Evolutionary conservation across 1,284 basidiomycete species (phyloP), one percentile per base, ranked within the genome.

Genomic region (Erythrobasidium hasegawianum): DNA sequence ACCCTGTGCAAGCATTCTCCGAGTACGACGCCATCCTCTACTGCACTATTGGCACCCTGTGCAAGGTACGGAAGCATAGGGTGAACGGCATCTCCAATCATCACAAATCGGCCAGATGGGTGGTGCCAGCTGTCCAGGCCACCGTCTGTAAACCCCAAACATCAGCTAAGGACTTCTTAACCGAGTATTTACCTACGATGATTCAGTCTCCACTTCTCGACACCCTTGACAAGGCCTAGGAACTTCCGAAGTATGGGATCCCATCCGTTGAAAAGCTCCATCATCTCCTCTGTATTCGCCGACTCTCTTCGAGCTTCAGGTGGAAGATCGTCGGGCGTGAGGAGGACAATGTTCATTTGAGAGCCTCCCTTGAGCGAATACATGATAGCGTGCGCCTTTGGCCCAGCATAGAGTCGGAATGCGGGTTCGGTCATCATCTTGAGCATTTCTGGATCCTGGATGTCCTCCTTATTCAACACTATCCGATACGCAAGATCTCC

Each of bases 151-250:
- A n/a, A n/a, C 43, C 18, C 24, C n/a, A 20, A 14, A n/a, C n/a
- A n/a, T n/a, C n/a, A n/a, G n/a, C n/a, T n/a, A n/a, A n/a, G n/a
- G n/a, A n/a, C n/a, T n/a, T n/a, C n/a, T n/a, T n/a, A n/a, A n/a
- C n/a, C n/a, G n/a, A n/a, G n/a, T n/a, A n/a, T n/a, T 7, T 14
- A 29, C 61, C 38, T 57, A 64, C 64, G 64, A 59, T 66, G 64
- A 50, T 55, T 66, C 40, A 66, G 41, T 26, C 57, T 59, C 64
- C 64, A 66, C 50, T 66, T 66, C 38, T 66, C 64, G n/a, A 66
- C 57, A 13, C 26, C 26, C 26, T 61, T 66, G 8, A 66, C 64
- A 45, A 59, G 40, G 1, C 20, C 57, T 45, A 66, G 47, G 38
- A 66, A 66, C 16, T 53, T 47, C 22, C 64, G 20, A 29, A 66